These are phyloP conservation scores for Ensete glaucum DNA, from an alignment of 176 grass and related monocot genomes.

Conservation along the genomic window DNA sequence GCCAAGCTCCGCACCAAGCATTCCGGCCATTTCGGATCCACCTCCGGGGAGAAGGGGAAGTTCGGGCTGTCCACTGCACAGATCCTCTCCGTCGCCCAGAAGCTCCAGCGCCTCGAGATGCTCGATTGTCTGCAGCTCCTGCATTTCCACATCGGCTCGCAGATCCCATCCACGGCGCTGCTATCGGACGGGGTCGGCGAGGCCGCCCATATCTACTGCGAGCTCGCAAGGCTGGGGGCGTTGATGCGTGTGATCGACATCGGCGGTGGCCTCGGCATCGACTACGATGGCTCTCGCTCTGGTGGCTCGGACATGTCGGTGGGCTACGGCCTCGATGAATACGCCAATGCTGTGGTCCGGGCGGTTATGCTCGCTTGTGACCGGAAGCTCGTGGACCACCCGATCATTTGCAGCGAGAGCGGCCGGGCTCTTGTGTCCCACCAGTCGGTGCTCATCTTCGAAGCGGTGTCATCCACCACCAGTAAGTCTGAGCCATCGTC, in stretches of 20 bases:
- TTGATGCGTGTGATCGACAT: conserved; percentile 14
- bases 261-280: conserved; percentile 13
- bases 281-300: conserved; percentile 9
- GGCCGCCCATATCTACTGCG: conserved; percentile 9
- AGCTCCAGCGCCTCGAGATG: conserved; percentile 5
- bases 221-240: conserved; percentile 5
- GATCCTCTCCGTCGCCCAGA: conserved; percentile 2
- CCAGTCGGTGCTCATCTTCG: conserved; percentile 13
- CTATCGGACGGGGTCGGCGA: conserved; percentile 5
- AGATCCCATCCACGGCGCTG: conserved; percentile 8
- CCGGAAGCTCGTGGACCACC: conserved; percentile 1
- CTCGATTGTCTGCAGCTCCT: conserved; percentile 14
- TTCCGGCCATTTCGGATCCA: conserved; percentile 12
- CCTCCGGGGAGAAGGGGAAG: conserved; percentile 6
- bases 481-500: background rate
- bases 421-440: conserved; percentile 9
- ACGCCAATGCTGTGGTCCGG: conserved; percentile 3
- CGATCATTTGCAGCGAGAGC: conserved; percentile 14
- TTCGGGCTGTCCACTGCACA: conserved; percentile 7
- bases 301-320: conserved; percentile 10
- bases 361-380: conserved; percentile 4
- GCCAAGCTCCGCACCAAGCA: conserved; percentile 11
- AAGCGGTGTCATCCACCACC: conserved; percentile 1
- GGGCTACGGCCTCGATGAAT: conserved; percentile 10
- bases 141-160: conserved; percentile 14